phyloP scores from a whole-genome alignment of 306 rosid genomes.

The Prunus campanulata region DNA sequence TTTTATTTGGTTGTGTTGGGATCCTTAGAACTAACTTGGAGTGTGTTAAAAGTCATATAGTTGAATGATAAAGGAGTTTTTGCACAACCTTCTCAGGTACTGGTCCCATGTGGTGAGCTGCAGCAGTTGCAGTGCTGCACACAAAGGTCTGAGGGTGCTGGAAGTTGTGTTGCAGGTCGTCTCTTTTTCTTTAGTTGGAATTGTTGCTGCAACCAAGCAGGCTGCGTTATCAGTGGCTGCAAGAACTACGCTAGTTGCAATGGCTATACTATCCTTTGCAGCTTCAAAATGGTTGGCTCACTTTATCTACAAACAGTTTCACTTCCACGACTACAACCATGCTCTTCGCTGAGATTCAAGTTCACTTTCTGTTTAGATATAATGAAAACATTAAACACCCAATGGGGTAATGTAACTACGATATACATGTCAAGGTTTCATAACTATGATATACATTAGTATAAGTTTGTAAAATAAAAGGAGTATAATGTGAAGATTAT shows the following conservation, averaged over 20 bases:
- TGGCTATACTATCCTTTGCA: constrained; percentile 62
- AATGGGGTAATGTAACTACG: neutral
- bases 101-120: constrained; percentile 85
- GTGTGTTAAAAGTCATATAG: neutral
- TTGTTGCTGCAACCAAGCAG: constrained; percentile 63
- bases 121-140: constrained; percentile 69
- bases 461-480: neutral
- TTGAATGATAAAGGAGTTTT: neutral
- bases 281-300: constrained; percentile 72
- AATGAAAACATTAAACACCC: neutral
- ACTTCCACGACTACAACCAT: constrained; percentile 75
- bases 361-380: neutral
- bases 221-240: constrained; percentile 33
- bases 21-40: neutral
- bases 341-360: constrained; percentile 47
- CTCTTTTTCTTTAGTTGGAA: constrained; percentile 61
- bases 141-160: constrained; percentile 60
- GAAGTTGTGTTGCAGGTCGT: constrained; percentile 61
- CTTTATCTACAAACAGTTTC: constrained; percentile 73
- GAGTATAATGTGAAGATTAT: too few relatives aligned
- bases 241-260: constrained; percentile 46
- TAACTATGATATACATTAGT: neutral
- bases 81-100: constrained; percentile 47
- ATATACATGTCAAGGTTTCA: too few relatives aligned
- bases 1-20: neutral